Percentiles rank a stretch among this genome's conserved stretches.
These are phyloP conservation scores for Pseudogymnoascus sp. DNA, from an alignment of 2,329 filamentous ascomycete species.

Conservation along the genomic window DNA sequence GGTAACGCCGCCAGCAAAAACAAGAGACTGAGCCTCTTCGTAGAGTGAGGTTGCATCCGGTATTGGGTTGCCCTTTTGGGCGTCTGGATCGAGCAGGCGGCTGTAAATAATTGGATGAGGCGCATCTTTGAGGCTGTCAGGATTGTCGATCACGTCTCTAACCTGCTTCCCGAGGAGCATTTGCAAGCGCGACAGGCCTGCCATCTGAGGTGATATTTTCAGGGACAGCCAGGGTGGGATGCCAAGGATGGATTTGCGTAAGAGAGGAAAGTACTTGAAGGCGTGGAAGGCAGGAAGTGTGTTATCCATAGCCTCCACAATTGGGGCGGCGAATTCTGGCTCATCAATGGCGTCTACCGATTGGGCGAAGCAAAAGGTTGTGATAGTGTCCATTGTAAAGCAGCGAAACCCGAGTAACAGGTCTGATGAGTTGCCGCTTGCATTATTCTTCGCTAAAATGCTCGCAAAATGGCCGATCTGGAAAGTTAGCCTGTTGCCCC, in stretches of 20 bases:
- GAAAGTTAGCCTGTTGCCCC: not conserved
- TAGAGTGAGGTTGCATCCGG: constrained; percentile 24
- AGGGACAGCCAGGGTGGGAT: constrained; percentile 16
- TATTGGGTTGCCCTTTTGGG: constrained; percentile 20
- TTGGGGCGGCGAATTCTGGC: constrained; percentile 31
- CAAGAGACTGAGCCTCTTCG: constrained; percentile 35
- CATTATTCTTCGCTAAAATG: constrained; percentile 21
- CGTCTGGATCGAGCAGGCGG: constrained; percentile 24
- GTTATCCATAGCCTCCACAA: constrained; percentile 32
- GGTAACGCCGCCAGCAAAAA: constrained; percentile 38
- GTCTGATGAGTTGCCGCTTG: constrained; percentile 17
- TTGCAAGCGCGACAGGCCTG: constrained; percentile 15
- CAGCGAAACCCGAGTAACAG: constrained; percentile 26
- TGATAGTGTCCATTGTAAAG: constrained; percentile 29
- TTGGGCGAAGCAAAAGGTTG: constrained; percentile 33
- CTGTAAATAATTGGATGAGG: constrained; percentile 28
- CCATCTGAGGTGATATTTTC: constrained; percentile 16
- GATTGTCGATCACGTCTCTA: constrained; percentile 19
- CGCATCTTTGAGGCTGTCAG: constrained; percentile 20
- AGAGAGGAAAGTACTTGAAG: constrained; percentile 30
- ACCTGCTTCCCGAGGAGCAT: constrained; percentile 20
- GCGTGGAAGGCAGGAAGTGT: constrained; percentile 26
- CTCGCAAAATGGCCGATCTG: constrained; percentile 23
- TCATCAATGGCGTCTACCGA: constrained; percentile 30
- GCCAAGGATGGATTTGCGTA: constrained; percentile 14